Evolutionary conservation across 192 early-diverging fungal species (phyloP).

Genomic region (Ramicandelaber brevisporus): DNA sequence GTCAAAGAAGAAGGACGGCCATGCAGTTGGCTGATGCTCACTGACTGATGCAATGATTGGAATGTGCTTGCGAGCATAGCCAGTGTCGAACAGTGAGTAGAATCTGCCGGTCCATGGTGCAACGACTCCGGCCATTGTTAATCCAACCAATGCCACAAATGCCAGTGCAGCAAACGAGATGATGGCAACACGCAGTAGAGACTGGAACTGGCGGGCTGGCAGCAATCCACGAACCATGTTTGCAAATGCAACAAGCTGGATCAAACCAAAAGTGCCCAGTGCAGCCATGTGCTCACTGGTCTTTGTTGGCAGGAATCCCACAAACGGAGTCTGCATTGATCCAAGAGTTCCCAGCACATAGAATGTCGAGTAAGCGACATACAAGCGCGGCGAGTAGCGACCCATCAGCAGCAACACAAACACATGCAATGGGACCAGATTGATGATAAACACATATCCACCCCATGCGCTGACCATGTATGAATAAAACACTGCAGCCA

Average conservation of each 20-base stretch:
- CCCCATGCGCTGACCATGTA: conserved; percentile 99
- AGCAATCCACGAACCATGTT: conserved; percentile 53
- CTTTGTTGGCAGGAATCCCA: conserved; percentile 90
- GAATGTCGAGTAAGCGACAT: conserved; percentile 96
- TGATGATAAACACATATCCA: conserved; percentile 99
- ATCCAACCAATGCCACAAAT: conserved; percentile 29
- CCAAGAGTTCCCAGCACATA: conserved; percentile 86
- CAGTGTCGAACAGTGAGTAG: conserved; percentile 99
- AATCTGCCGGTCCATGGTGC: conserved; percentile 98
- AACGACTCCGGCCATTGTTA: conserved; percentile 67
- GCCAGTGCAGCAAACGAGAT: conserved; percentile 17
- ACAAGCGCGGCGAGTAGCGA: conserved; percentile 71
- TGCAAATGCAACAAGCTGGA: conserved; percentile 89
- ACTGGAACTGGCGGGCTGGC: conserved; percentile 62
- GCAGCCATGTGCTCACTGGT: conserved; percentile 99
- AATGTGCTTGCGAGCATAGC: conserved; percentile 98
- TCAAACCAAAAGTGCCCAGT: conserved; percentile 82
- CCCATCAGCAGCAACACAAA: conserved; percentile 91
- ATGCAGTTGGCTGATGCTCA: conserved; percentile 98
- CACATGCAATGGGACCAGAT: conserved; percentile 89
- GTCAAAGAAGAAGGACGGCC: conserved; percentile 99
- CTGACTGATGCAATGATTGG: conserved; percentile 99
- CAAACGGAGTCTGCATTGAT: conserved; percentile 99
- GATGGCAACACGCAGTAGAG: conserved; percentile 43
- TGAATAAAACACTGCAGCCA: conserved; percentile 86